Base-by-base conservation (phyloP, 2,329 filamentous ascomycete genomes). In the Albifimbria verrucaria region DNA sequence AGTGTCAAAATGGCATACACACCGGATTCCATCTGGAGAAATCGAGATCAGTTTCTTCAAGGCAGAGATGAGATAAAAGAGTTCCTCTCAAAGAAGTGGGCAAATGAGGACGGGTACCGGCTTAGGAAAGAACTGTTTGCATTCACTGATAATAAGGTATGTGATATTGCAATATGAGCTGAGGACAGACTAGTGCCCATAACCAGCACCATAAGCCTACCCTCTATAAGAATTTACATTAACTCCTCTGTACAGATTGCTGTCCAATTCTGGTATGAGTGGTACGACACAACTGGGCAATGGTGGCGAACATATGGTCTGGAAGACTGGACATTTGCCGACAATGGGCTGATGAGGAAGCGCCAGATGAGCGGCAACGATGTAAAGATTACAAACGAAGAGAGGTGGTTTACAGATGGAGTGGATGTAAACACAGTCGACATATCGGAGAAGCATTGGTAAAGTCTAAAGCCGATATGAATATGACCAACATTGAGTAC, bases 201-300 rank as follows among this genome's bases (percentile, higher is more conserved):
- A n/a, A n/a, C n/a, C n/a, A n/a, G n/a, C n/a, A n/a, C n/a, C n/a
- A n/a, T n/a, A n/a, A n/a, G n/a, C n/a, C n/a, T n/a, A n/a, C n/a
- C n/a, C n/a, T n/a, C n/a, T n/a, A n/a, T n/a, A n/a, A n/a, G n/a
- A n/a, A n/a, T n/a, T n/a, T n/a, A n/a, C n/a, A n/a, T n/a, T n/a
- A n/a, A n/a, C n/a, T n/a, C 43, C 46, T 21, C 10, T 21, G 9
- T 12, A n/a, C 2, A 83, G 70, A 93, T 92, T 58, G 90, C 90
- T 1, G 91, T 95, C 21, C 90, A 96, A 65, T 95, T 94, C 68
- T 95, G 90, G 90, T 95, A 93, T 63, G 88, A 95, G 69, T 92
- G 85, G 72, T 80, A 85, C 57, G 89, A 93, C 62, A 71, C 72
- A 7, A 61, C 77, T 2, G 86, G 88, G 36, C 85, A 90, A 67